A percentile compares a stretch with the other conserved stretches of the same genome.
These are phyloP conservation scores for Parachaetomium inaequale DNA, from an alignment of 495 filamentous ascomycete genomes.

Conservation along the genomic window DNA sequence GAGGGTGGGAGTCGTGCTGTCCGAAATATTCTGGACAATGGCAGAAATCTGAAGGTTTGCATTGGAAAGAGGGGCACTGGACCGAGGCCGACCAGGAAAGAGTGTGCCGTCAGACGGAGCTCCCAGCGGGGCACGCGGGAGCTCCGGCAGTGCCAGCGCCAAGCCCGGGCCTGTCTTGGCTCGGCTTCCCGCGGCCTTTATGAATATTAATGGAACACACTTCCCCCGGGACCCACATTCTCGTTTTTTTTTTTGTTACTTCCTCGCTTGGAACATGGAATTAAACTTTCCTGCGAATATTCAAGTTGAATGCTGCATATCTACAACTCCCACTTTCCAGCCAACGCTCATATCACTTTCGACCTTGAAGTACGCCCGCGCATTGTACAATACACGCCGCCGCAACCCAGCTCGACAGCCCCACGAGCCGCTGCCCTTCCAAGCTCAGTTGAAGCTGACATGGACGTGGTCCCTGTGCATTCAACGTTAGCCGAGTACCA, in stretches of 20 bases:
- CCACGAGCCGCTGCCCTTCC: background rate
- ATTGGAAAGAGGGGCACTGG: conserved; percentile 7
- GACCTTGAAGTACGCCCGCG: too few species aligned
- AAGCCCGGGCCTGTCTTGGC: background rate
- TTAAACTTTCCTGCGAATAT: too few species aligned
- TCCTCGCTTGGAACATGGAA: too few species aligned
- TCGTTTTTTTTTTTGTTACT: too few species aligned
- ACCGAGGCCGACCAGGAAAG: background rate
- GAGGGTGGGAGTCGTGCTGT: background rate
- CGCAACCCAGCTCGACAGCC: background rate
- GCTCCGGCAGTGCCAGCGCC: background rate
- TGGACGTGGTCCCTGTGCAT: conserved; percentile 13
- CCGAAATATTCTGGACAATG: background rate
- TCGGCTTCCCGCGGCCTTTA: background rate
- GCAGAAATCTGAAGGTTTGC: conserved; percentile 7
- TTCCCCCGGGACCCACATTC: too few species aligned
- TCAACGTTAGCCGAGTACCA: background rate
- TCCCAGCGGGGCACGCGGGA: background rate
- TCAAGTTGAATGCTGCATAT: too few species aligned
- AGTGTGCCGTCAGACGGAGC: conserved; percentile 3
- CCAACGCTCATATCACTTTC: too few species aligned
- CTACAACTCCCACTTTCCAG: too few species aligned
- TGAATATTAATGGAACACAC: too few species aligned
- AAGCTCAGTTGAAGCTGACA: conserved; percentile 14
- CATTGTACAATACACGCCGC: too few species aligned